Evolutionary conservation across 345 rosid species (phyloP), one percentile per base, ranked within the genome.

Genomic region (Salix arbutifolia): DNA sequence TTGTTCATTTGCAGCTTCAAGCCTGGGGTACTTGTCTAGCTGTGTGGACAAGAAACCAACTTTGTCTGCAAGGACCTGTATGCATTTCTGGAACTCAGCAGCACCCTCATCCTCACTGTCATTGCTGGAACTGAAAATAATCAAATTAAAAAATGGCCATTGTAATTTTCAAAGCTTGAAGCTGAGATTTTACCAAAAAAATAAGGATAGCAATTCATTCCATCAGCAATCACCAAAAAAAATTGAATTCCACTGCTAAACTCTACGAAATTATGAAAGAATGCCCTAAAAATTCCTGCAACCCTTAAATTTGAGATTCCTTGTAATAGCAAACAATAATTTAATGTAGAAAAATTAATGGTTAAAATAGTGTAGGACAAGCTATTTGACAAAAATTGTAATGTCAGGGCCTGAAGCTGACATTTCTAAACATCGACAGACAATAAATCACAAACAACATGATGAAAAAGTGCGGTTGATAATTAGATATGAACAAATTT

Each of bases 71-170:
- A 96, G 91, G 79, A 87, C 88, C 38, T 86, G 68, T 58, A 96
- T 85, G 77, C 93, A 89, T 84, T 91, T 92, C 73, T 88, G 84
- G 85, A 92, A 90, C 80, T 96, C 94, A 62, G 78, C 83, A 74
- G 83, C 82, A 35, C 92, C 87, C 78, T 92, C 97, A 74, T 92
- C 98, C 76, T 89, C 99, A 73, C 85, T 84, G 52, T 94, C 97
- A 79, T 71, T 85, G 11, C 58, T 68, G 77, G 97, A 88, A 79
- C 98, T 94, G 95, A 68, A 84, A 81, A 78, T 61, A 72, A 74
- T 70, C 69, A 75, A 76, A 76, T 65, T 16, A 53, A 61, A 78
- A 37, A 78, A 77, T 42, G 37, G 76, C 33, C 52, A 13, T 42
- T 68, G 71, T 80, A 18, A 56, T 62, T 76, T 17, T 64, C 38